Evolutionary conservation across 2,329 filamentous ascomycete species (phyloP), one percentile per base, ranked within the genome.

Genomic region (Thielaviopsis euricoi): DNA sequence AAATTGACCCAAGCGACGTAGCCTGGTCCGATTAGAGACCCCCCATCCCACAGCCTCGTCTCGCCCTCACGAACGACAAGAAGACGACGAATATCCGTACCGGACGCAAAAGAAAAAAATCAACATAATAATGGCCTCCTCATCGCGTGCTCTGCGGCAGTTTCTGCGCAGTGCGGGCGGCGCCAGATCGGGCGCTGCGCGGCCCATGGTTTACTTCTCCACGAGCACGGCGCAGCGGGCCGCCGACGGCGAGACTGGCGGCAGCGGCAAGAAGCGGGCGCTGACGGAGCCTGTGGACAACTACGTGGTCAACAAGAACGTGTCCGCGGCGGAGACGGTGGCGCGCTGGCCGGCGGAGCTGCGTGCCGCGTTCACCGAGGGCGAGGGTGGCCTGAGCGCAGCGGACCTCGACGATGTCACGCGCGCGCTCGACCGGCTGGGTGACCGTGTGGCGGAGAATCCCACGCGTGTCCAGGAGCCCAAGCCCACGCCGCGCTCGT

Each of bases 401-500:
- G 48, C 50, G 50, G 25, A 59, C 46, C 57, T 62, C 9, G 37
- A 54, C 15, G 57, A 62, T 22, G 23, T 56, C 48, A 53, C 40
- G 26, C 25, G 59, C 9, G n/a, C 48, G 21, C 37, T 63, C 40
- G 59, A 63, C 26, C 58, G 53, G 46, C 60, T 66, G 46, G 62
- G 57, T 19, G 61, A 62, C 53, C 57, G 63, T 7, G 55, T 68
- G 7, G 46, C 52, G 25, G 54, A 60, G 37, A 57, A 55, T 13
- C 57, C 58, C 23, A 58, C 43, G 29, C 55, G 55, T n/a, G 43
- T 54, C 25, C 53, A 52, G 25, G 55, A 60, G n/a, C 52, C 58
- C 40, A 67, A 64, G 57, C 67, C 68, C 13, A 70, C 69, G 62
- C 71, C 63, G 63, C 64, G 67, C 51, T 69, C 69, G 4, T 76